Conservation (phyloP, 306 rosid genomes). For the Crotalaria pallida region DNA sequence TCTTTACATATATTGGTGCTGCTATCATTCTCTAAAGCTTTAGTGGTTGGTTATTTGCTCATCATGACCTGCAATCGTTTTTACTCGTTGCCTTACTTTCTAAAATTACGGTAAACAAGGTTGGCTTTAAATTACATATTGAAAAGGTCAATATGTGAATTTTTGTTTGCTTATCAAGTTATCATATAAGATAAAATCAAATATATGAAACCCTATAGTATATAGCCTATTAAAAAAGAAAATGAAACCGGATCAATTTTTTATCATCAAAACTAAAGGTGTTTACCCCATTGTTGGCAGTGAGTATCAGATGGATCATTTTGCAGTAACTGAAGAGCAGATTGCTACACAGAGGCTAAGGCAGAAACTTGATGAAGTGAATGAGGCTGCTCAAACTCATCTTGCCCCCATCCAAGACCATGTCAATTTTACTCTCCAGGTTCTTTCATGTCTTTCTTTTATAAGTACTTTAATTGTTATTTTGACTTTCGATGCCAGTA, state of each 20-base stretch:
- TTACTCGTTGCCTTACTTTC: not conserved
- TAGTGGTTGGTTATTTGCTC: not conserved
- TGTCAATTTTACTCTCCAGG: constrained; percentile 95
- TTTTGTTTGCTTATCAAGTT: not conserved
- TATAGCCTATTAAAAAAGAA: not conserved
- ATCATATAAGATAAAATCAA: not conserved
- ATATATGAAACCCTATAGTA: not conserved
- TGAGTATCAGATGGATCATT: constrained; percentile 42
- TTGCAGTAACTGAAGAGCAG: constrained; percentile 75
- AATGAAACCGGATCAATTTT: not conserved
- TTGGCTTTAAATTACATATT: not conserved
- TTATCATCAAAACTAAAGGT: not conserved
- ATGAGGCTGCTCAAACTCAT: constrained; percentile 63
- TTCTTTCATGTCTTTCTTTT: constrained; percentile 12
- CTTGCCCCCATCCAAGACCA: constrained; percentile 83
- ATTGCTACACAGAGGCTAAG: constrained; percentile 57
- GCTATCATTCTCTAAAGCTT: not conserved
- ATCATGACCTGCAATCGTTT: not conserved
- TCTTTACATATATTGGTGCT: not conserved
- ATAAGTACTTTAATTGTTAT: not conserved
- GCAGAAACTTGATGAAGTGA: constrained; percentile 73
- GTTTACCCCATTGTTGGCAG: not conserved
- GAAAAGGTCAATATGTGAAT: not conserved
- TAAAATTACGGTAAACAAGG: not conserved
- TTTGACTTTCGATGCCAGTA: not conserved